Conservation (phyloP, 306 rosid genomes). For the Trichosanthes cucumerina region DNA sequence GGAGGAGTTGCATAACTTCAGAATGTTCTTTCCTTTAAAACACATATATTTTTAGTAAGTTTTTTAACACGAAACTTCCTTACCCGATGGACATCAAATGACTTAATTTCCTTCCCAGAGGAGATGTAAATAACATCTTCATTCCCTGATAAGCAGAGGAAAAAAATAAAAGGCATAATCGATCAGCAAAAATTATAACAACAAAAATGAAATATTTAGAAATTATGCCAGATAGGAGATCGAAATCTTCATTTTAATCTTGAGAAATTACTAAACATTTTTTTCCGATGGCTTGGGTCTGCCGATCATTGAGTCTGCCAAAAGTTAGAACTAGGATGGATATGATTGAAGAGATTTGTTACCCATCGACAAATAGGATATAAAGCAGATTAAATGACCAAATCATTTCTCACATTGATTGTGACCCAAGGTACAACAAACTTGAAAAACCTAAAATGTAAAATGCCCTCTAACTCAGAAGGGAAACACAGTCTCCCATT, state of each 20-base stretch:
- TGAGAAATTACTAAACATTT: neutral
- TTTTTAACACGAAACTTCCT: slow-evolving; percentile 10
- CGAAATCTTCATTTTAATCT: neutral
- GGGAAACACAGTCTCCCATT: neutral
- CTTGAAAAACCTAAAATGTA: neutral
- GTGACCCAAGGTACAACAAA: neutral
- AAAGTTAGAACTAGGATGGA: neutral
- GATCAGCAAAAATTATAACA: slow-evolving; percentile 2
- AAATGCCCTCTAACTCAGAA: neutral
- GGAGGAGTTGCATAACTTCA: slow-evolving; percentile 7
- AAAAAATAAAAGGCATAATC: slow-evolving; percentile 1
- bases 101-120: slow-evolving; percentile 69
- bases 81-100: slow-evolving; percentile 85
- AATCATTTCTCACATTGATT: neutral
- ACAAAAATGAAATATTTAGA: neutral
- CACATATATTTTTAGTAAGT: neutral
- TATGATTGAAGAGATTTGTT: neutral
- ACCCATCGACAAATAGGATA: neutral
- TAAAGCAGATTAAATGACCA: neutral
- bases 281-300: neutral
- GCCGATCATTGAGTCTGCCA: neutral
- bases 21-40: neutral
- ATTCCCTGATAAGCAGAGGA: slow-evolving; percentile 48
- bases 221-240: neutral
- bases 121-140: slow-evolving; percentile 68